Percentiles rank a stretch among this genome's conserved stretches.
These are phyloP conservation scores for Ambrosiella xylebori DNA, from an alignment of 2,329 filamentous ascomycete genomes.

Conservation along the genomic window DNA sequence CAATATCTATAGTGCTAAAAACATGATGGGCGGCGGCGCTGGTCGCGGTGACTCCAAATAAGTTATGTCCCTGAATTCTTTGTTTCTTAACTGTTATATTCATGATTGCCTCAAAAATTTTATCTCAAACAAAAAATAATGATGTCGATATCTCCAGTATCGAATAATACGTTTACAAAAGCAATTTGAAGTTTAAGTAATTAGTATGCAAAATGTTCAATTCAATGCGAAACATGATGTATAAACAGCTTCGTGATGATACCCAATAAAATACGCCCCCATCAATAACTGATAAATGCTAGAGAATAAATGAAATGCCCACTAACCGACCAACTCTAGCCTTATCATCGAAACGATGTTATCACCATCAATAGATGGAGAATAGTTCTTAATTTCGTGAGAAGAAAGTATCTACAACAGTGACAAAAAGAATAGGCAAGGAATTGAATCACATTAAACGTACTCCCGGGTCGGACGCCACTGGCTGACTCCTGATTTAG, in stretches of 20 bases:
- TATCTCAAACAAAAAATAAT: not conserved
- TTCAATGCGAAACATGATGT: not conserved
- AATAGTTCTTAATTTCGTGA: not conserved
- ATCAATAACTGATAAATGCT: not conserved
- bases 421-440: not conserved
- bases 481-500: not conserved
- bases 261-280: not conserved
- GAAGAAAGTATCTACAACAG: not conserved
- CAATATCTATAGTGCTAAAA: conserved; percentile 23
- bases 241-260: not conserved
- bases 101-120: not conserved
- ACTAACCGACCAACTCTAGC: not conserved
- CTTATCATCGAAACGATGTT: not conserved
- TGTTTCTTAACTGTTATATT: not conserved
- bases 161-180: not conserved
- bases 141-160: not conserved
- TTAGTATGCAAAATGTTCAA: not conserved
- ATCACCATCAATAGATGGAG: too few species aligned
- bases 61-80: not conserved
- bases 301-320: not conserved
- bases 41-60: conserved; percentile 15
- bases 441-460: not conserved
- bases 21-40: conserved; percentile 27
- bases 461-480: not conserved
- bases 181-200: not conserved